A percentile compares a stretch with the other conserved stretches of the same genome.
These are phyloP conservation scores for Xylaria sp. DNA, from an alignment of 2,329 filamentous ascomycete species.

Conservation along the genomic window DNA sequence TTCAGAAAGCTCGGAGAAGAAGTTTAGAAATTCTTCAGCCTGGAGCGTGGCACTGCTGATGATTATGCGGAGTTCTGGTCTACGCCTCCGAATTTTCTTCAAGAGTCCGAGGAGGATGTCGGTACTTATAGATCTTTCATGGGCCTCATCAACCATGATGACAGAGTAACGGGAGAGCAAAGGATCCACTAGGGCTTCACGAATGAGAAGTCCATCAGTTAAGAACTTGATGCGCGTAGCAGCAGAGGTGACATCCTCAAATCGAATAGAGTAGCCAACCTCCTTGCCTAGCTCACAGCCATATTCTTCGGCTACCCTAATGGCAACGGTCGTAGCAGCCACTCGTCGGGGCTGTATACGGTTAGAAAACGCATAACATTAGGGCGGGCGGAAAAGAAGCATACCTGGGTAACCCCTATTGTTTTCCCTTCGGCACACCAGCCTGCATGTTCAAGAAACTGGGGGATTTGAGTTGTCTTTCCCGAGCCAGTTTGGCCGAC, in stretches of 20 bases:
- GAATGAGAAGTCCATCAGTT: conserved; percentile 89
- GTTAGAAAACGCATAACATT: conserved; percentile 29
- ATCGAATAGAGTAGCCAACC: conserved; percentile 89
- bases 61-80: conserved; percentile 85
- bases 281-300: conserved; percentile 88
- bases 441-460: conserved; percentile 86
- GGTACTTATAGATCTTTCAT: conserved; percentile 91
- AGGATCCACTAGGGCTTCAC: conserved; percentile 93
- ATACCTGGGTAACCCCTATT: conserved; percentile 89
- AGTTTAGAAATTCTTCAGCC: conserved; percentile 83
- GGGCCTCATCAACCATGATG: conserved; percentile 97
- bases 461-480: conserved; percentile 95
- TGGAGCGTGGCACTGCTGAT: conserved; percentile 94
- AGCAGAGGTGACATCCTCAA: conserved; percentile 90
- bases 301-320: conserved; percentile 89
- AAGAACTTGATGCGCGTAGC: conserved; percentile 92
- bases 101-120: conserved; percentile 89
- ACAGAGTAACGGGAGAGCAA: conserved; percentile 90
- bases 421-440: conserved; percentile 87
- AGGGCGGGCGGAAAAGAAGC: conserved; percentile 39
- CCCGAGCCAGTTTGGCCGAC: conserved; percentile 95
- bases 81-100: conserved; percentile 86
- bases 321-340: conserved; percentile 88
- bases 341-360: conserved; percentile 79
- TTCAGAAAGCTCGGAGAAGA: conserved; percentile 68